Conservation (phyloP, 768 basidiomycete species). For the Mycena chlorophos region DNA sequence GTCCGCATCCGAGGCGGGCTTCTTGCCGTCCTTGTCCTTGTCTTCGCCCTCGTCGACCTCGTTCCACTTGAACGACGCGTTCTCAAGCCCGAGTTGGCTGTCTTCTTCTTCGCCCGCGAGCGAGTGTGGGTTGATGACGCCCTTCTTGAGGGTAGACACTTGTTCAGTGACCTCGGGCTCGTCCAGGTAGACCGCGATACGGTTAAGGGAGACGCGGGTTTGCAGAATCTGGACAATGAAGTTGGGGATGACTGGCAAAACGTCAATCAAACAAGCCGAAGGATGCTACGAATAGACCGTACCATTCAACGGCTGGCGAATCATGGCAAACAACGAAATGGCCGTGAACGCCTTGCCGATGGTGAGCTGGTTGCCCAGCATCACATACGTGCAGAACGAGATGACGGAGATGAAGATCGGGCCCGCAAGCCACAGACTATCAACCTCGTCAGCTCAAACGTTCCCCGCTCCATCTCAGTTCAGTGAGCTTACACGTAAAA, state of each 20-base stretch:
- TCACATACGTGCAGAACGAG: constrained; percentile 76
- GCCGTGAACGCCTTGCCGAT: constrained; percentile 86
- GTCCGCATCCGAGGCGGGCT: constrained; percentile 9
- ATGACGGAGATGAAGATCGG: constrained; percentile 84
- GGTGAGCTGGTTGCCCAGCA: constrained; percentile 72
- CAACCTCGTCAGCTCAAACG: background rate
- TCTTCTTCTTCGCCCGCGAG: constrained; percentile 34
- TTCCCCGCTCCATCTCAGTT: background rate
- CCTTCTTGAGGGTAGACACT: constrained; percentile 63
- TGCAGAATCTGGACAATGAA: constrained; percentile 80
- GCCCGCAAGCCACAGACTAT: constrained; percentile 58
- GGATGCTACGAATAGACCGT: background rate
- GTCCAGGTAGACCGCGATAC: constrained; percentile 66
- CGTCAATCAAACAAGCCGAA: background rate
- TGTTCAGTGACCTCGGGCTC: constrained; percentile 72
- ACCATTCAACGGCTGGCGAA: constrained; percentile 40
- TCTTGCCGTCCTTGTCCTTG: constrained; percentile 22
- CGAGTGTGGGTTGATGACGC: constrained; percentile 23
- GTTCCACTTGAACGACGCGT: constrained; percentile 67
- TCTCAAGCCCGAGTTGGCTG: constrained; percentile 52
- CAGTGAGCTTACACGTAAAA: constrained; percentile 38
- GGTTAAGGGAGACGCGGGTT: constrained; percentile 63
- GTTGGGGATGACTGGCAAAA: constrained; percentile 60
- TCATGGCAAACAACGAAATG: constrained; percentile 84
- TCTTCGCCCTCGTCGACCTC: constrained; percentile 35